phyloP scores from a whole-genome alignment of 2,329 filamentous ascomycete species.

The Claviceps cyperi region DNA sequence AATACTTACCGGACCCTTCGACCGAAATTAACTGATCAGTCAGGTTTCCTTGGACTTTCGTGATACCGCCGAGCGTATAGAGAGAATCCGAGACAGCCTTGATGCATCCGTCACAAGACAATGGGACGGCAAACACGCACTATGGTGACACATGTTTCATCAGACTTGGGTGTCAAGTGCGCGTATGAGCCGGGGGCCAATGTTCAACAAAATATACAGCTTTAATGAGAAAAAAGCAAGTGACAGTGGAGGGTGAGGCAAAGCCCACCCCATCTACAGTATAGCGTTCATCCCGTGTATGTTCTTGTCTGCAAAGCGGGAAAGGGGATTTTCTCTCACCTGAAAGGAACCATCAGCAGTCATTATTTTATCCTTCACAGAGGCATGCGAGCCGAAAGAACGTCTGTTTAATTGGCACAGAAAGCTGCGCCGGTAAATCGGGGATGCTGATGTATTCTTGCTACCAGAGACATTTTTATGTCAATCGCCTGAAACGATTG shows the following conservation, averaged over 20 bases:
- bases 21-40: constrained; percentile 72
- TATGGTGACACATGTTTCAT: constrained; percentile 29
- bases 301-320: neutral
- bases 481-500: neutral
- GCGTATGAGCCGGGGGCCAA: neutral
- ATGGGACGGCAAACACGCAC: constrained; percentile 89
- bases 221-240: neutral
- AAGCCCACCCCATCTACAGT: neutral
- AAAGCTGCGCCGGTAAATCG: constrained; percentile 14
- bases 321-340: constrained; percentile 15
- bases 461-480: constrained; percentile 14
- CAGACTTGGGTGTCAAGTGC: constrained; percentile 10
- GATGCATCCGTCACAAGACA: constrained; percentile 82
- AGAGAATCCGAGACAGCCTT: constrained; percentile 72
- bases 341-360: constrained; percentile 30
- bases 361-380: constrained; percentile 20
- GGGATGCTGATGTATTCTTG: constrained; percentile 16
- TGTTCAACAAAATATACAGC: too few species aligned
- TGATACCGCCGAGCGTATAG: constrained; percentile 63
- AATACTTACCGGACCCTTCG: constrained; percentile 59
- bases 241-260: neutral
- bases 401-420: constrained; percentile 6
- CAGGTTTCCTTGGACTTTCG: constrained; percentile 68
- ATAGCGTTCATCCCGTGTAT: neutral
- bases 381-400: neutral